Evolutionary conservation across 2,329 filamentous ascomycete species (phyloP).

Genomic region (Sclerotiophoma versabilis): DNA sequence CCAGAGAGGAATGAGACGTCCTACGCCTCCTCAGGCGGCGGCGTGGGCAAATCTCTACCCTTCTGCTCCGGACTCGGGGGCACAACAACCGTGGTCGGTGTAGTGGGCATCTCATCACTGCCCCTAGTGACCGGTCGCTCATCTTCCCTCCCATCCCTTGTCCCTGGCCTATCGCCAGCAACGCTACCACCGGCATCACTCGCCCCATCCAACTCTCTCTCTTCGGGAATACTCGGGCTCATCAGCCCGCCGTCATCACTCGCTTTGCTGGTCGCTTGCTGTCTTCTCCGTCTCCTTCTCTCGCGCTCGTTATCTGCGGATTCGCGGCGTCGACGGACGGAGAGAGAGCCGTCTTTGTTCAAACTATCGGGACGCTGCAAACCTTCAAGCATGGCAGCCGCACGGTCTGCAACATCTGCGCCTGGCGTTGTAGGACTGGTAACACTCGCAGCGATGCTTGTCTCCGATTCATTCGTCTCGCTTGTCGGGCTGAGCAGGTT

Average conservation of each 20-base stretch:
- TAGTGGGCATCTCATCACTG: conserved; percentile 21
- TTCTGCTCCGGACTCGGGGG: conserved; percentile 48
- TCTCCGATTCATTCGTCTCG: conserved; percentile 40
- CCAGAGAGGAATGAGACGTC: no score
- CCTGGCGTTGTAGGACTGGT: conserved; percentile 42
- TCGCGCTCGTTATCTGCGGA: conserved; percentile 81
- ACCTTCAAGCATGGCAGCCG: conserved; percentile 82
- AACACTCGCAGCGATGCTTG: conserved; percentile 23
- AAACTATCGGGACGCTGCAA: conserved; percentile 69
- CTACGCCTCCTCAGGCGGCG: conserved; percentile 38
- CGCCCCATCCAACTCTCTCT: conserved; percentile 24
- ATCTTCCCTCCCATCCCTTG: conserved; percentile 20
- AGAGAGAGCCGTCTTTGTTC: conserved; percentile 56
- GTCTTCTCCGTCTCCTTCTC: conserved; percentile 67
- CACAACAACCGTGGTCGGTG: conserved; percentile 47
- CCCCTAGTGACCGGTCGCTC: conserved; percentile 18
- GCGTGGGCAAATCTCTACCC: conserved; percentile 38
- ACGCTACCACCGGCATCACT: conserved; percentile 16
- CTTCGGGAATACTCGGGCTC: conserved; percentile 45
- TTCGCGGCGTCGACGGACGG: conserved; percentile 71
- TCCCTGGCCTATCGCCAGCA: conserved; percentile 8
- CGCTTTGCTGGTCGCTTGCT: conserved; percentile 40
- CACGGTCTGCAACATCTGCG: conserved; percentile 81
- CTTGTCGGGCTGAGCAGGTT: conserved; percentile 61
- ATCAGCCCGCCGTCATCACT: conserved; percentile 43